phyloP scores from a whole-genome alignment of 1,284 basidiomycete genomes.

The Hymenochaete sp. region DNA sequence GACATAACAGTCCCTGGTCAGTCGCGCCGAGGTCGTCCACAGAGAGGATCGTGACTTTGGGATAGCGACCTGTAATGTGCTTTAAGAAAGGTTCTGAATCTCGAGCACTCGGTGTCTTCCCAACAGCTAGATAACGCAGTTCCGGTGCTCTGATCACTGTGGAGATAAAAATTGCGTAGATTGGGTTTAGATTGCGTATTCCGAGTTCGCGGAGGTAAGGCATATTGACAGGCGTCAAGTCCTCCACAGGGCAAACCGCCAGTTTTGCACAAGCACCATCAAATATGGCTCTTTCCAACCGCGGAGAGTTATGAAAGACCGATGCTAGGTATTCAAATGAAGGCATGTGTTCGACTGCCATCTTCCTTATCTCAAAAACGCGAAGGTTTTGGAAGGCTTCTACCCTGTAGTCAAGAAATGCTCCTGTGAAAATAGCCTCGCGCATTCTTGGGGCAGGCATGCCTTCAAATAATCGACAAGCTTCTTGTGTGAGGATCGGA shows the following conservation, averaged over 20 bases:
- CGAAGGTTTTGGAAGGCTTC: constrained; percentile 38
- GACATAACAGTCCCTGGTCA: neutral
- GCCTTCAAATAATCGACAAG: constrained; percentile 18
- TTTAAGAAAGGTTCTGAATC: too few species aligned
- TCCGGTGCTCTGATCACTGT: constrained; percentile 9
- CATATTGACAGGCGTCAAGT: constrained; percentile 7
- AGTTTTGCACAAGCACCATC: constrained; percentile 49
- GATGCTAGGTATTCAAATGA: constrained; percentile 38
- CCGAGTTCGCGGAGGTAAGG: constrained; percentile 4
- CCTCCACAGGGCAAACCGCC: neutral
- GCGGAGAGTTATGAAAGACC: constrained; percentile 40
- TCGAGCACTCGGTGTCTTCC: neutral
- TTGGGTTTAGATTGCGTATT: constrained; percentile 5
- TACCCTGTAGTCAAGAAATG: constrained; percentile 48
- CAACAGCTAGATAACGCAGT: constrained; percentile 7
- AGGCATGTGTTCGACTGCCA: constrained; percentile 42
- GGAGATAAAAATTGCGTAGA: constrained; percentile 12
- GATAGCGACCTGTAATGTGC: constrained; percentile 7
- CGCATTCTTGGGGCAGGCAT: constrained; percentile 23
- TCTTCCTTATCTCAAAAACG: constrained; percentile 50
- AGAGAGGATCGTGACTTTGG: constrained; percentile 10
- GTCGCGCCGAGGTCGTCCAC: constrained; percentile 7
- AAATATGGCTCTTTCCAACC: constrained; percentile 42
- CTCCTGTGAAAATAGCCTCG: constrained; percentile 44
- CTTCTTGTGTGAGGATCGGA: neutral